Conservation (phyloP, 441 rosid species). For the Pelargonium cotyledonis region DNA sequence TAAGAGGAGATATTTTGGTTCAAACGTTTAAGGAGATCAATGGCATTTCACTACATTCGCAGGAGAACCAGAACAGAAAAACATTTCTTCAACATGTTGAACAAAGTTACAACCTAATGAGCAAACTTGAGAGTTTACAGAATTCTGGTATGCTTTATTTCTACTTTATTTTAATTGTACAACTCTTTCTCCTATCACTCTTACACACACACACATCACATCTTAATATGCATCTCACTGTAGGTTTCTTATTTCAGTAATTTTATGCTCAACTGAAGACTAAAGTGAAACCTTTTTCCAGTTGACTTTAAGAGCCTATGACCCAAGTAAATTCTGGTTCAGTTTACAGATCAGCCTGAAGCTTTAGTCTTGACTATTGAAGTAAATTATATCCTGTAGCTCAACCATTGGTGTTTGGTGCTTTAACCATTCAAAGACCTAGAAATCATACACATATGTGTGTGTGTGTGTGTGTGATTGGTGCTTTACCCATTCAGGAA, state of each 20-base stretch:
- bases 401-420: neutral
- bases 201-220: neutral
- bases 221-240: neutral
- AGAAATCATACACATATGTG: too few relatives aligned
- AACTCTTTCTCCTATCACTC: neutral
- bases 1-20: conserved; percentile 77
- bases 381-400: neutral
- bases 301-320: neutral
- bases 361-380: neutral
- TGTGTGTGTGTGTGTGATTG: too few relatives aligned
- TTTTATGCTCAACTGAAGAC: neutral
- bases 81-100: conserved; percentile 59
- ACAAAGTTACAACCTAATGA: conserved; percentile 49
- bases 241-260: neutral
- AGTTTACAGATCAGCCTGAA: neutral
- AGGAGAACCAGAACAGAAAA: conserved; percentile 40
- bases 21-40: conserved; percentile 73
- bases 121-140: conserved; percentile 57
- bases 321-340: neutral
- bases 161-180: neutral
- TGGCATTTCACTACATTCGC: conserved; percentile 47
- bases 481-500: too few relatives aligned
- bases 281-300: neutral
- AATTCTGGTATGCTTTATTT: conserved; percentile 39
- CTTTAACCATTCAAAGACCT: too few relatives aligned